Conservation (phyloP, 441 rosid genomes). For the Gossypium aridum region DNA sequence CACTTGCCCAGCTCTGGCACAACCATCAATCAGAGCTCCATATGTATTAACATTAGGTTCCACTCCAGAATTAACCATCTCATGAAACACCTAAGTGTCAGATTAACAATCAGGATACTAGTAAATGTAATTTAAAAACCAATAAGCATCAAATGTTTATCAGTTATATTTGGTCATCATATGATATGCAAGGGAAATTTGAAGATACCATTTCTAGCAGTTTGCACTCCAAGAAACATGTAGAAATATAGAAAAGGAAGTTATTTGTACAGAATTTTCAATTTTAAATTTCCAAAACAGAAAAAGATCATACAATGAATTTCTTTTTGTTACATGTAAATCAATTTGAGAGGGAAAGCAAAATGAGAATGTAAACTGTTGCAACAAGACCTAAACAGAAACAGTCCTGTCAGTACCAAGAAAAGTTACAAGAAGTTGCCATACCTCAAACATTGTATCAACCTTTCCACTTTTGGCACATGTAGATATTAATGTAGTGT, state of each 20-base stretch:
- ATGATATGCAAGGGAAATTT: not conserved
- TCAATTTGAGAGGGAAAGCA: not conserved
- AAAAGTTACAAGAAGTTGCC: conserved; percentile 24
- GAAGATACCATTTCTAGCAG: not conserved
- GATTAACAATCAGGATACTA: not conserved
- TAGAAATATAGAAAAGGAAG: not conserved
- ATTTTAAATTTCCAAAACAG: not conserved
- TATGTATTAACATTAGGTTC: conserved; percentile 87
- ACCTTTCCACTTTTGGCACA: conserved; percentile 93
- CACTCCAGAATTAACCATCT: conserved; percentile 87
- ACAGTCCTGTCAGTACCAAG: not conserved
- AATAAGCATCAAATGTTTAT: not conserved
- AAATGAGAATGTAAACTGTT: not conserved
- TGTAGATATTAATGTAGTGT: conserved; percentile 84
- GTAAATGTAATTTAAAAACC: not conserved
- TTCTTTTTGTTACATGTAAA: not conserved
- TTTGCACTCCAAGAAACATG: not conserved
- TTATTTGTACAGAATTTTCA: not conserved
- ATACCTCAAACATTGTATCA: conserved; percentile 91
- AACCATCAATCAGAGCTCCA: conserved; percentile 96
- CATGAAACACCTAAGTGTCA: conserved; percentile 67
- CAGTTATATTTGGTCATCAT: not conserved
- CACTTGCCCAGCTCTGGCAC: conserved; percentile 92
- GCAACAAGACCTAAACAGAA: not conserved
- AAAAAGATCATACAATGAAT: not conserved